Conservation (phyloP, 148 eudicot genomes). For the Silene uniflora region DNA sequence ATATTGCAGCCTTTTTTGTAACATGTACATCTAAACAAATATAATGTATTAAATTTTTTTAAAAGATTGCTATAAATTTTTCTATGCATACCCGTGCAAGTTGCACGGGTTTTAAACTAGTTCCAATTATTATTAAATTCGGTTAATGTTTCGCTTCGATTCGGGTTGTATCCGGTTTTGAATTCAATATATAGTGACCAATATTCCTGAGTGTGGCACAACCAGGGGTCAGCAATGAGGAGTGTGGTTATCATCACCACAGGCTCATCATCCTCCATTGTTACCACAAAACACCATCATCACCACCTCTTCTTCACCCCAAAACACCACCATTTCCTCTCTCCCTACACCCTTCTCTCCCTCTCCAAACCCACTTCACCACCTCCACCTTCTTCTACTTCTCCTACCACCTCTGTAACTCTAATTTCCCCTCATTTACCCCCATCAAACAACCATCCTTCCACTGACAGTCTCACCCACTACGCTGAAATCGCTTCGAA, state of each 20-base stretch:
- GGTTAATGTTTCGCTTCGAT: no score
- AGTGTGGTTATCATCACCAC: conserved; percentile 40
- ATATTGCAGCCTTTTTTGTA: no score
- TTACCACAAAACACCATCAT: conserved; percentile 29
- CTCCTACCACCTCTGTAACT: conserved; percentile 25
- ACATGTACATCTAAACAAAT: no score
- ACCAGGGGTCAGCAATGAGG: conserved; percentile 36
- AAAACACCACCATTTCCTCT: conserved; percentile 22
- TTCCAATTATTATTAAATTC: no score
- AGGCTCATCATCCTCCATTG: conserved; percentile 32
- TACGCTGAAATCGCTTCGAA: conserved; percentile 56
- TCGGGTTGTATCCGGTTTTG: no score
- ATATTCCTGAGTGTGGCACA: background rate
- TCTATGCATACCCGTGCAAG: no score
- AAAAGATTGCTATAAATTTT: no score
- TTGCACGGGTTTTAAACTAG: no score
- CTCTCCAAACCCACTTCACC: conserved; percentile 28
- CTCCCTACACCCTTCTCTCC: conserved; percentile 17
- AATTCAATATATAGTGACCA: background rate
- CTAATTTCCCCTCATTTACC: conserved; percentile 31
- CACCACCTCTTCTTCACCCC: conserved; percentile 23
- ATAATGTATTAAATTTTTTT: no score
- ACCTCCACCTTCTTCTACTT: conserved; percentile 18
- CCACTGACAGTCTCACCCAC: conserved; percentile 23
- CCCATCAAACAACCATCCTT: conserved; percentile 10